Evolutionary conservation across 2,329 filamentous ascomycete genomes (phyloP), one percentile per base, ranked within the genome.

Genomic region (Fusarium tricinctum): DNA sequence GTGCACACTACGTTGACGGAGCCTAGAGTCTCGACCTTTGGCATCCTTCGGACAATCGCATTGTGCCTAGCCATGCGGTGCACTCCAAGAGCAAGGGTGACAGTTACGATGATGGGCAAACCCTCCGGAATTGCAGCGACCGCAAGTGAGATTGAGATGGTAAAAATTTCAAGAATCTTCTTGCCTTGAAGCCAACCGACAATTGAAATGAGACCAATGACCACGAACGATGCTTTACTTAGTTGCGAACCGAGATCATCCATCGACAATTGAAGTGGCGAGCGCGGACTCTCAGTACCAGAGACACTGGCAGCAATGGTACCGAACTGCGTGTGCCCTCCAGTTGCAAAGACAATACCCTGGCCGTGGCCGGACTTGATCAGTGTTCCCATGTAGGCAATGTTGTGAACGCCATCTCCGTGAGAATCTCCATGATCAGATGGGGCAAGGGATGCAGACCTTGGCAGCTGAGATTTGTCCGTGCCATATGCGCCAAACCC

Each of bases 1-100:
- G 94, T 97, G 82, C 97, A 99, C 8, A 99, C 93, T n/a, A 99
- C 94, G 74, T 98, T 99, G 61, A 99, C 96, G n/a, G 94, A 97
- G 10, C 97, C 97, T 7, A 99, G 82, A 1, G 96, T 99, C 78
- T 99, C 96, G 10, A 99, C 97, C 79, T 96, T 98, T 22, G 97
- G 97, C 81, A 99, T 91, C 76, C 92, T 91, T 71, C 96, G 91
- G 63, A 99, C 95, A 77, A 99, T 99, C 10, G 96, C 96, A 77
- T 97, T 93, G 73, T 95, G 89, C 75, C 90, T 93, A 63, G 96
- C 97, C 96, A 99, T 99, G 59, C 96, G 90, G 75, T 99, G 88
- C 10, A 99, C 97, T 15, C 96, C 97, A 15, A 99, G 85, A 39
- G 96, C 96, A 56, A 99, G 85, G 0, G 96, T 99, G 33, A 99